Base-by-base conservation (phyloP, 345 rosid genomes). In the Salix suchowensis region DNA sequence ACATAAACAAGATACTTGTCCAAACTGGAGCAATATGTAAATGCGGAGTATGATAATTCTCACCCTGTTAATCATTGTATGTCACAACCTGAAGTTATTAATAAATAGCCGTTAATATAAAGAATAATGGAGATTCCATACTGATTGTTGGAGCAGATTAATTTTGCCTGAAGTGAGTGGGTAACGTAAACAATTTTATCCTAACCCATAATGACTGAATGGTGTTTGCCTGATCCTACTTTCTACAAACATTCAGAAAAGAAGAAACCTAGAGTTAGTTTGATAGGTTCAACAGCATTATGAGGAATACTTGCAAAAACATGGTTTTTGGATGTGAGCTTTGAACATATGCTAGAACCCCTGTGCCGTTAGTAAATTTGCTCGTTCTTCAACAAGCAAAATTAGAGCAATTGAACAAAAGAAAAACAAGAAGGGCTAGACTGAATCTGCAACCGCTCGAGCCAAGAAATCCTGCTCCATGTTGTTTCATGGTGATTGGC, bases 1-100 rank as follows among this genome's bases (percentile, higher is more conserved):
- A 67, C 44, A 67, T n/a, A 21, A 67, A 67, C 50, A 39, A 67
- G 71, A 67, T 67, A 39, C 71, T n/a, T 9, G 48, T 68, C 54
- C 34, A 32, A 68, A 30, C 71, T 40, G 34, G 12, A 68, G 54
- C 52, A 40, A 68, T 15, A n/a, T 42, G 55, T 42, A 68, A 46
- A 42, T 68, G 48, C 2, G n/a, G 32, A 68, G 44, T 68, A n/a
- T 12, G 71, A 39, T 42, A 40, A 16, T 68, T 68, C 12, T 46
- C 30, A 39, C 71, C 71, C 44, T 40, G 34, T 6, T 24, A 52
- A 68, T 14, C 54, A 68, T 68, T 52, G 24, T 2, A 52, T 42
- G 72, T 54, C 30, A 7, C 11, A 15, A 42, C 72, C 54, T 44
- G 54, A n/a, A 68, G 72, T 23, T 30, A 42, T 44, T 40, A 42